Evolutionary conservation across 1,284 basidiomycete species (phyloP).

Genomic region (Cryptococcus deneoformans): DNA sequence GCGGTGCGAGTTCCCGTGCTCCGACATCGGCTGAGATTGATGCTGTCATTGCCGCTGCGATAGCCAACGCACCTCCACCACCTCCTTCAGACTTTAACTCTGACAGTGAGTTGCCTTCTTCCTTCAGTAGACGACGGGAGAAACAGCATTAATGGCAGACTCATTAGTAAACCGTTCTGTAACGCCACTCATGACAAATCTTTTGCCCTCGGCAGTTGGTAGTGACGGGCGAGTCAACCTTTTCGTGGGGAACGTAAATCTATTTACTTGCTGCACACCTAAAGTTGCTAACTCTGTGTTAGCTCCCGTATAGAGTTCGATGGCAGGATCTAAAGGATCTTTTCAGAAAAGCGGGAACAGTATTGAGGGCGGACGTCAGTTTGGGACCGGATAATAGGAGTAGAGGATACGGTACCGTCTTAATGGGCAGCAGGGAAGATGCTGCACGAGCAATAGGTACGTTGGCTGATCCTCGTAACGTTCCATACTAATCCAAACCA

Average conservation of each 20-base stretch:
- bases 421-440: constrained; percentile 87
- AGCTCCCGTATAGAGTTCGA: constrained; percentile 87
- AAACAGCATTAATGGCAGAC: neutral
- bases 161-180: constrained; percentile 28
- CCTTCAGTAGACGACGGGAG: neutral
- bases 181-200: constrained; percentile 48
- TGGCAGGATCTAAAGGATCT: constrained; percentile 99
- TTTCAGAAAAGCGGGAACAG: constrained; percentile 90
- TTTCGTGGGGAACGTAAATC: constrained; percentile 80
- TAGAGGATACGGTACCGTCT: constrained; percentile 88
- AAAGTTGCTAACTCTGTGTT: constrained; percentile 15
- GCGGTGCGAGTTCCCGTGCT: constrained; percentile 20
- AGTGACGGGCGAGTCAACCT: constrained; percentile 82
- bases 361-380: constrained; percentile 90
- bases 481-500: constrained; percentile 2
- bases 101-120: constrained; percentile 20
- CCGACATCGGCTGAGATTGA: constrained; percentile 48
- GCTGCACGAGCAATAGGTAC: constrained; percentile 73
- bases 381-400: constrained; percentile 89
- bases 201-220: constrained; percentile 45
- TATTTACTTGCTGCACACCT: neutral
- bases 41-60: constrained; percentile 46
- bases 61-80: constrained; percentile 45
- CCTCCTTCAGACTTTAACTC: constrained; percentile 22
- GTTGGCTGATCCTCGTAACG: constrained; percentile 11